phyloP scores from a whole-genome alignment of 352 stramenopile genomes.

The Pythium brachiatum region DNA sequence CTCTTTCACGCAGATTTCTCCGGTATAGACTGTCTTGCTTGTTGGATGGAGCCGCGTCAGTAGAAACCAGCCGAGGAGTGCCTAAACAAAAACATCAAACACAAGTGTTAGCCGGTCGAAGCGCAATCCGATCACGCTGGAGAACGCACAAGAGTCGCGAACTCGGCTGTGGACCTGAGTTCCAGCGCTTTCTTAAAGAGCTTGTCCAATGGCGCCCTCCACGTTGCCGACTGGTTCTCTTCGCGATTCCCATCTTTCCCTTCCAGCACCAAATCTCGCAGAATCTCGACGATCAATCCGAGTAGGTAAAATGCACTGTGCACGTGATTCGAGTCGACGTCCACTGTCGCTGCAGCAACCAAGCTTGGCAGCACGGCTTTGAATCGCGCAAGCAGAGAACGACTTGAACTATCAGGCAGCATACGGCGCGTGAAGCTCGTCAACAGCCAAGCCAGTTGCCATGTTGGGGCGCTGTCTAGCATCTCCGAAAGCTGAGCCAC shows the following conservation, averaged over 20 bases:
- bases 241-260: not conserved
- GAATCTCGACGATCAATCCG: constrained; percentile 7
- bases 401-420: not conserved
- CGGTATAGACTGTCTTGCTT: no score
- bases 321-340: not conserved
- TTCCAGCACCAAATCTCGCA: not conserved
- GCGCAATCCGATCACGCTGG: not conserved
- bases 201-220: not conserved
- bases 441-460: constrained; percentile 13
- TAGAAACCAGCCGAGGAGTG: not conserved
- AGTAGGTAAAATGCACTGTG: constrained; percentile 2
- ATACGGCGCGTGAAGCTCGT: not conserved
- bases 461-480: not conserved
- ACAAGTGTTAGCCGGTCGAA: not conserved
- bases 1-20: no score
- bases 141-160: constrained; percentile 1
- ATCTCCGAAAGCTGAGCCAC: not conserved
- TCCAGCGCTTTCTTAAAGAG: not conserved
- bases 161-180: not conserved
- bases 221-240: not conserved
- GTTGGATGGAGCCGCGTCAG: not conserved
- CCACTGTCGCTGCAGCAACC: not conserved
- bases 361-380: not conserved
- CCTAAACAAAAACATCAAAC: not conserved
- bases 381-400: not conserved